Evolutionary conservation across 164 flowering plant species (phyloP).

Genomic region (Berberis thunbergii): DNA sequence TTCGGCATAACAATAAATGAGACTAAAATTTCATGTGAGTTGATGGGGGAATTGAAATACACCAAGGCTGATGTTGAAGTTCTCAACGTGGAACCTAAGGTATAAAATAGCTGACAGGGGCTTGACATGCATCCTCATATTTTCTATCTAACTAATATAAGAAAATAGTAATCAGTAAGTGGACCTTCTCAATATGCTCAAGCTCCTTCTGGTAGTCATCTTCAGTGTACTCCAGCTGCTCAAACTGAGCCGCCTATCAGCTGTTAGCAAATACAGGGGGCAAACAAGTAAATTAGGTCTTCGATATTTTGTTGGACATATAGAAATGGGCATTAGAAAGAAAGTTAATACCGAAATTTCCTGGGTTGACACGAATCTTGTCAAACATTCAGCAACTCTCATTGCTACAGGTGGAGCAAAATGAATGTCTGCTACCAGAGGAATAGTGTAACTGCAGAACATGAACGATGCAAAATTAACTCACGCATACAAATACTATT

Average conservation of each 20-base stretch:
- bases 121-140: too few species aligned
- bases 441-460: constrained; percentile 81
- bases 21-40: too few species aligned
- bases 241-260: constrained; percentile 99
- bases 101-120: too few species aligned
- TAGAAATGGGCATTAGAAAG: not conserved
- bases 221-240: constrained; percentile 79
- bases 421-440: constrained; percentile 96
- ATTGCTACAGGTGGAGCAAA: constrained; percentile 93
- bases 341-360: constrained; percentile 67
- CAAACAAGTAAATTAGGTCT: not conserved
- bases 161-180: constrained; percentile 1
- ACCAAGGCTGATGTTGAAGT: too few species aligned
- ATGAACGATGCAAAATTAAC: not conserved
- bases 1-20: too few species aligned
- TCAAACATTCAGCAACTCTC: constrained; percentile 95
- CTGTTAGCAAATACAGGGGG: constrained; percentile 35
- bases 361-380: constrained; percentile 97
- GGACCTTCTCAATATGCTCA: constrained; percentile 91
- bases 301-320: not conserved
- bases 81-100: too few species aligned
- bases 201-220: constrained; percentile 96
- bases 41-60: too few species aligned
- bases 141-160: too few species aligned
- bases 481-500: not conserved